A percentile compares a stretch with the other conserved stretches of the same genome.
Conservation (phyloP, 768 basidiomycete genomes). For the Lactarius pseudohatsudake region DNA sequence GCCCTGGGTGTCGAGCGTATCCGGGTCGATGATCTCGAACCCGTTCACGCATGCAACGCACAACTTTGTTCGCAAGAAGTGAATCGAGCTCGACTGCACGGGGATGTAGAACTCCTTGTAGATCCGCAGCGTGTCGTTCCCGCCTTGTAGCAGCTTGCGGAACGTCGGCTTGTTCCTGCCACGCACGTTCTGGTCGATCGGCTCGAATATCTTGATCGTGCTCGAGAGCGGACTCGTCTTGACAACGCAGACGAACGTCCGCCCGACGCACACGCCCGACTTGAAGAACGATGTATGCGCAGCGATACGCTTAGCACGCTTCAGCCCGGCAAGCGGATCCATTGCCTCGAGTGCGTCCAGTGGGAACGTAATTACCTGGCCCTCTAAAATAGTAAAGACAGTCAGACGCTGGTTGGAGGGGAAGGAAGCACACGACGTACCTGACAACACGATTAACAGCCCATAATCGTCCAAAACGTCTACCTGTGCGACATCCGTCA, state of each 20-base stretch:
- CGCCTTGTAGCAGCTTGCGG: conserved; percentile 89
- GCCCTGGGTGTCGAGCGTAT: conserved; percentile 95
- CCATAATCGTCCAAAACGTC: conserved; percentile 97
- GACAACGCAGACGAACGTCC: conserved; percentile 93
- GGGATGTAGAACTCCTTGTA: conserved; percentile 99
- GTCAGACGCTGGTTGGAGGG: background rate
- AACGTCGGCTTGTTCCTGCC: conserved; percentile 88
- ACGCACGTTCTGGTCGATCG: conserved; percentile 84
- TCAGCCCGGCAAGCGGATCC: conserved; percentile 88
- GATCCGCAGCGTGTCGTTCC: conserved; percentile 88
- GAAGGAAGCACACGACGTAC: conserved; percentile 41
- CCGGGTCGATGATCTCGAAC: conserved; percentile 97
- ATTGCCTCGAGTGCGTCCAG: conserved; percentile 87
- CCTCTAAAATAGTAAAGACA: conserved; percentile 51
- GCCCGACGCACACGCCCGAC: conserved; percentile 87
- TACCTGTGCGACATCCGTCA: conserved; percentile 90
- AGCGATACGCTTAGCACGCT: conserved; percentile 92
- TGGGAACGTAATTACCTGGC: conserved; percentile 94
- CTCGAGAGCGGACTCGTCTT: conserved; percentile 94
- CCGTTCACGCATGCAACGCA: conserved; percentile 97
- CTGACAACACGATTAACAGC: conserved; percentile 97
- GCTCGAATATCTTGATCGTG: conserved; percentile 96
- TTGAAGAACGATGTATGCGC: conserved; percentile 99
- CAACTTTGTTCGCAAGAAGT: conserved; percentile 95
- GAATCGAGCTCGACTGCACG: conserved; percentile 93